Base-by-base conservation (phyloP, 352 stramenopile genomes). In the Blastocystis sp. region DNA sequence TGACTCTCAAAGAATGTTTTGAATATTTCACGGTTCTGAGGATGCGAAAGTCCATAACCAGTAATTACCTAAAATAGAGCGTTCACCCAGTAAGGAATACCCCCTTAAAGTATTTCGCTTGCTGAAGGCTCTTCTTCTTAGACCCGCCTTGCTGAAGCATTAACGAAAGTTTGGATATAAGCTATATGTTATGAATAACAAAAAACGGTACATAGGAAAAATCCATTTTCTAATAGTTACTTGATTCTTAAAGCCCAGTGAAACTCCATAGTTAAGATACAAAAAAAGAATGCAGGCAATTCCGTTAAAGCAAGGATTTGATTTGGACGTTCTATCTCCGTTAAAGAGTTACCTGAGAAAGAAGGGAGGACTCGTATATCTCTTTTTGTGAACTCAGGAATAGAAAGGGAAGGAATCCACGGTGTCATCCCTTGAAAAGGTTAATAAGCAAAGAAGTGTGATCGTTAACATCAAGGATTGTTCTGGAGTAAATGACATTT, bases 211-310 rank as follows among this genome's bases (percentile, higher is more conserved):
- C 43, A 77, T 8, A 34, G 34, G 13, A 7, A 23, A 23, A 61
- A n/a, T 61, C 7, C 39, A 56, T 55, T 6, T 43, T 5, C 15
- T 13, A 66, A 66, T 55, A 77, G 56, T 41, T 75, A 77, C 66
- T 77, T 34, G 66, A 23, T 63, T 39, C 18, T 80, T 11, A 8
- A 66, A 63, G 7, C 53, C 73, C 73, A 68, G 23, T 41, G 59
- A 15, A 64, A 66, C 26, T 69, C 29, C 18, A 80, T 59, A 39
- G 7, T 29, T 29, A 37, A 41, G 4, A 41, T 8, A 62, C 62
- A 39, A 80, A 63, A 39, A 43, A 66, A 80, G 55, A 53, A 84
- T 84, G 73, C 73, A 84, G 68, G 37, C 26, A 8, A 45, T 84
- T 20, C 73, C 73, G 53, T 68, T 84, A 29, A 84, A 84, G 54